A percentile compares a stretch with the other conserved stretches of the same genome.
Evolutionary conservation across 352 stramenopile genomes (phyloP).

Genomic region (Globisporangium nunn): DNA sequence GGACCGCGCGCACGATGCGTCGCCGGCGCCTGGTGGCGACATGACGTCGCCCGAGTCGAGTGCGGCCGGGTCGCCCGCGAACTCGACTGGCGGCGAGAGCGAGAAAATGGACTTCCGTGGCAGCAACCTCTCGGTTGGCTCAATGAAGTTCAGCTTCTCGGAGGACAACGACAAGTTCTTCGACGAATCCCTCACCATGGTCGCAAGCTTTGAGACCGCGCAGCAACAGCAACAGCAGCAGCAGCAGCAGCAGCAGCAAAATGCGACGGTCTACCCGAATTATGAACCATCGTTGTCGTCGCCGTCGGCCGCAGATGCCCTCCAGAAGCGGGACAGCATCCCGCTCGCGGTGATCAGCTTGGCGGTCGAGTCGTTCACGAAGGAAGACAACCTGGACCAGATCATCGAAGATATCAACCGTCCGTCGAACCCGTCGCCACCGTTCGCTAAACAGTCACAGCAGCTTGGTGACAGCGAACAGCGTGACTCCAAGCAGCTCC

Average conservation of each 20-base stretch:
- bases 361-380: slow-evolving; percentile 64
- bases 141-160: slow-evolving; percentile 66
- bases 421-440: slow-evolving; percentile 22
- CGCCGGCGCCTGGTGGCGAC: slow-evolving; percentile 8
- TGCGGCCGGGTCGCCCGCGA: slow-evolving; percentile 12
- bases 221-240: slow-evolving; percentile 14
- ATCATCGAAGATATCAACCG: slow-evolving; percentile 75
- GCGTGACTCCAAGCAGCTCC: slow-evolving; percentile 14
- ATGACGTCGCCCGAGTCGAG: slow-evolving; percentile 14
- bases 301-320: not conserved
- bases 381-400: slow-evolving; percentile 65
- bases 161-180: slow-evolving; percentile 67
- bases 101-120: slow-evolving; percentile 25
- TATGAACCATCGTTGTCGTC: slow-evolving; percentile 9
- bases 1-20: slow-evolving; percentile 13
- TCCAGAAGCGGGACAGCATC: slow-evolving; percentile 56
- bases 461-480: slow-evolving; percentile 15
- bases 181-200: slow-evolving; percentile 40
- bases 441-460: slow-evolving; percentile 36
- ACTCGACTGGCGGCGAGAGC: slow-evolving; percentile 22
- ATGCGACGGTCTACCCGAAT: slow-evolving; percentile 6
- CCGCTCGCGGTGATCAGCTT: slow-evolving; percentile 58
- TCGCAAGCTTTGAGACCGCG: slow-evolving; percentile 16
- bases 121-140: slow-evolving; percentile 64
- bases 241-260: slow-evolving; percentile 14